These are phyloP conservation scores for Euptelea pleiosperma DNA, from an alignment of 164 flowering plant species.

Conservation along the genomic window DNA sequence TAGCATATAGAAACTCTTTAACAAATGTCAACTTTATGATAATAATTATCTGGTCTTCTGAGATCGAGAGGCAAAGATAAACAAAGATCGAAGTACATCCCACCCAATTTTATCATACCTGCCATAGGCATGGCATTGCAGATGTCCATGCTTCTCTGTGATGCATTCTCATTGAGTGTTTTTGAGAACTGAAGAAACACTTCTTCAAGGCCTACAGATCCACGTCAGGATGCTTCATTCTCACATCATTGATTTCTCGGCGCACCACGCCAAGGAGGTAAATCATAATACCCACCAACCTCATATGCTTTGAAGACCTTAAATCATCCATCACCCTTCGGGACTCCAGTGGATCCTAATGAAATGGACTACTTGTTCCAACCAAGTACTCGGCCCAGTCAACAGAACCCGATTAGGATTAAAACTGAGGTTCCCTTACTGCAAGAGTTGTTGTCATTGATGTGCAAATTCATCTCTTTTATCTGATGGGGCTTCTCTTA, in stretches of 20 bases:
- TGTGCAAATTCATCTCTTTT: conserved; percentile 38
- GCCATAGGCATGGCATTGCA: conserved; percentile 75
- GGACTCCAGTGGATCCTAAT: conserved; percentile 13
- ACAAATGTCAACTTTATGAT: no score
- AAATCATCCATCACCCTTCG: conserved; percentile 34
- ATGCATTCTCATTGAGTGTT: conserved; percentile 50
- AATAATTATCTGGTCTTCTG: no score
- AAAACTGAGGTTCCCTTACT: conserved; percentile 39
- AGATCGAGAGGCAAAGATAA: not conserved
- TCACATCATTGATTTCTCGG: conserved; percentile 10
- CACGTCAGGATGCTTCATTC: conserved; percentile 39
- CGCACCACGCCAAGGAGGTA: conserved; percentile 12
- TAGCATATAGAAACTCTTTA: no score
- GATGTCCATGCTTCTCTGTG: conserved; percentile 54
- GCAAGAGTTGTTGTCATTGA: conserved; percentile 58
- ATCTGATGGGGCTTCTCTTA: no score
- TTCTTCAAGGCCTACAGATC: conserved; percentile 55
- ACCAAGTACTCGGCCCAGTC: conserved; percentile 18
- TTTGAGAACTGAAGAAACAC: conserved; percentile 59
- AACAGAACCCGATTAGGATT: conserved; percentile 19
- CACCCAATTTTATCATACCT: conserved; percentile 52
- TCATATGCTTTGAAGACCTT: conserved; percentile 49
- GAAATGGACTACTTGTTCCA: conserved; percentile 34
- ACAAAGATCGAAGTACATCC: conserved; percentile 3
- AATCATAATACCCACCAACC: conserved; percentile 33